phyloP scores from a whole-genome alignment of 2,329 filamentous ascomycete species.

The Pyrenochaeta sp. region DNA sequence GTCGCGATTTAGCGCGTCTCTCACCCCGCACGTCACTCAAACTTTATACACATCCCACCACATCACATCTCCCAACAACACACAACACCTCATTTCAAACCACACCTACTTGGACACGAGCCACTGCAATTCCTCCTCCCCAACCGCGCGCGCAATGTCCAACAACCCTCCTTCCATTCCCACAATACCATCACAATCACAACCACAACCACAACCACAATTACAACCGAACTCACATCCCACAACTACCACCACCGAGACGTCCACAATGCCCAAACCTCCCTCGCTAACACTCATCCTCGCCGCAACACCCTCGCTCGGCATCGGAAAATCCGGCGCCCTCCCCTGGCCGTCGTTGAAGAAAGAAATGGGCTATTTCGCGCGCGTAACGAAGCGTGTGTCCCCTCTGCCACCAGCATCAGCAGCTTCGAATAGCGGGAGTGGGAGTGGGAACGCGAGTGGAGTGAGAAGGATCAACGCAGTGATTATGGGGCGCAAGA shows the following conservation, averaged over 20 bases:
- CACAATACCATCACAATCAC: neutral
- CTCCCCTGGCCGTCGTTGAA: slow-evolving; percentile 91
- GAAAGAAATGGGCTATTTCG: slow-evolving; percentile 95
- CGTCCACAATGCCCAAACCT: slow-evolving; percentile 40
- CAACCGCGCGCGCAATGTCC: slow-evolving; percentile 9
- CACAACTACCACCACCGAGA: slow-evolving; percentile 3
- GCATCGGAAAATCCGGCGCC: slow-evolving; percentile 80
- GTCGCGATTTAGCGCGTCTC: slow-evolving; percentile 28
- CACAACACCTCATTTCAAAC: neutral
- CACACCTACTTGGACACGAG: neutral
- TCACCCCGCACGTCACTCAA: slow-evolving; percentile 16
- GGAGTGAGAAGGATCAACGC: slow-evolving; percentile 57
- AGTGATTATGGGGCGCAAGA: slow-evolving; percentile 97
- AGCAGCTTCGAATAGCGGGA: neutral
- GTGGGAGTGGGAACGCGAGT: neutral
- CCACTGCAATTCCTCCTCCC: neutral
- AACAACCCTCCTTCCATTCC: slow-evolving; percentile 6
- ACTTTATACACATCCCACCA: slow-evolving; percentile 7
- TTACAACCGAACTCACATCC: neutral
- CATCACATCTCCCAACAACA: neutral
- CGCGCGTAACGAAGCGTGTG: slow-evolving; percentile 80
- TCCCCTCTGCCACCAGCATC: slow-evolving; percentile 34
- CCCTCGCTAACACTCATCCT: slow-evolving; percentile 86
- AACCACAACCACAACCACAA: neutral
- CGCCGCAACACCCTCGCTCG: slow-evolving; percentile 88